phyloP scores from a whole-genome alignment of 257 asterid species.

The Ilex asprella region DNA sequence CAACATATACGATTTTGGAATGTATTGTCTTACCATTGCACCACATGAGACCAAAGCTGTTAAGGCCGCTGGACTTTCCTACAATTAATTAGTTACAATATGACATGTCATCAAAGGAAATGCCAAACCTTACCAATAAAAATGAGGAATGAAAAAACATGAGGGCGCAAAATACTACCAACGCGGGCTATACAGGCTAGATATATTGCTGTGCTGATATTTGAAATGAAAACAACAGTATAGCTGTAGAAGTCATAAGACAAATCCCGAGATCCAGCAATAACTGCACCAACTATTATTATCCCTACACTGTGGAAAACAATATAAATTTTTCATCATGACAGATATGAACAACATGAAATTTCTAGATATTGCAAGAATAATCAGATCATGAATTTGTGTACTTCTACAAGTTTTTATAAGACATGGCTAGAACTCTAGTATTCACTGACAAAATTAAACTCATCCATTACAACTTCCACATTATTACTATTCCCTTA shows the following conservation, averaged over 20 bases:
- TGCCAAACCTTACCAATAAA: not conserved
- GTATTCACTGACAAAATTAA: no score
- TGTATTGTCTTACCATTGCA: slow-evolving; percentile 11
- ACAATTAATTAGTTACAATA: not conserved
- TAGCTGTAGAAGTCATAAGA: slow-evolving; percentile 16
- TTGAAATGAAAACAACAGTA: slow-evolving; percentile 13
- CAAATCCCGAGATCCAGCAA: slow-evolving; percentile 25
- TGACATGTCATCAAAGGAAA: no score
- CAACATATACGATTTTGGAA: no score
- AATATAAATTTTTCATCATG: not conserved
- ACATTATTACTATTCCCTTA: no score
- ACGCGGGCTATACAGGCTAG: slow-evolving; percentile 18
- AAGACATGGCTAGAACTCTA: no score
- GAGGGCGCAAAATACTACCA: slow-evolving; percentile 5
- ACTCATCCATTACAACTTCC: no score
- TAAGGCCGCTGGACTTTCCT: slow-evolving; percentile 15
- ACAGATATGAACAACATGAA: no score
- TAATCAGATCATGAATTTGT: no score
- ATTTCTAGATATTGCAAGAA: no score
- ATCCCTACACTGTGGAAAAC: slow-evolving; percentile 20
- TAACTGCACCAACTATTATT: slow-evolving; percentile 18
- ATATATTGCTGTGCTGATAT: slow-evolving; percentile 21
- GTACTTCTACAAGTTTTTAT: no score
- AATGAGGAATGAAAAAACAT: not conserved
- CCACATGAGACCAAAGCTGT: slow-evolving; percentile 22